These are phyloP conservation scores for Trichodelitschia bisporula DNA, from an alignment of 495 filamentous ascomycete species.

Conservation along the genomic window DNA sequence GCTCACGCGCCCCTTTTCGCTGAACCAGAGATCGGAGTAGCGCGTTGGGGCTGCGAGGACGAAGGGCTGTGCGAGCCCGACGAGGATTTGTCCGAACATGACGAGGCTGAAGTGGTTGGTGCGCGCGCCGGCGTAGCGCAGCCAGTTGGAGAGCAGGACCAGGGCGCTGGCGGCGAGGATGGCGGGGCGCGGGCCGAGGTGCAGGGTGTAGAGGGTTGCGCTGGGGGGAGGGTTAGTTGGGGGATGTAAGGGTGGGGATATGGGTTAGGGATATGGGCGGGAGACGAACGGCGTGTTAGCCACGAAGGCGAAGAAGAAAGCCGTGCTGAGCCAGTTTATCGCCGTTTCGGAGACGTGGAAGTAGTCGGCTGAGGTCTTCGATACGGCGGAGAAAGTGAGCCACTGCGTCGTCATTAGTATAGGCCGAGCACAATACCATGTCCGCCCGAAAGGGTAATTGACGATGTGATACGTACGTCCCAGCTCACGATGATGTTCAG, in stretches of 20 bases:
- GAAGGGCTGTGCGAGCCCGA: slow-evolving; percentile 77
- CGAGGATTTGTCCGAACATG: slow-evolving; percentile 89
- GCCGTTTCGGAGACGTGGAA: slow-evolving; percentile 49
- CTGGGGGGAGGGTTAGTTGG: slow-evolving; percentile 10
- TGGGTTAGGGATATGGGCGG: slow-evolving; percentile 1
- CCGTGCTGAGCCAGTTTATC: slow-evolving; percentile 83
- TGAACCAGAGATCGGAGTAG: slow-evolving; percentile 91
- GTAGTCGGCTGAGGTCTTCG: slow-evolving; percentile 47
- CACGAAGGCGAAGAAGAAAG: slow-evolving; percentile 65
- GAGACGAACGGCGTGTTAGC: slow-evolving; percentile 37
- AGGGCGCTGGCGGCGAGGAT: slow-evolving; percentile 51
- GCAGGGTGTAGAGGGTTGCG: slow-evolving; percentile 49
- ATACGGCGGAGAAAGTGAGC: slow-evolving; percentile 79
- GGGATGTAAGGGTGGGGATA: slow-evolving; percentile 1
- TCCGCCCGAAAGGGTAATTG: neutral
- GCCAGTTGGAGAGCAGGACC: slow-evolving; percentile 68
- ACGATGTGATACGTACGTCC: slow-evolving; percentile 41
- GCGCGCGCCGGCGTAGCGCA: slow-evolving; percentile 63
- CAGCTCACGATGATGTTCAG: slow-evolving; percentile 85
- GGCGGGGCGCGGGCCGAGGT: slow-evolving; percentile 51
- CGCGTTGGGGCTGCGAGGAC: slow-evolving; percentile 72
- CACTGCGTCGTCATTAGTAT: slow-evolving; percentile 26
- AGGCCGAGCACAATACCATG: neutral
- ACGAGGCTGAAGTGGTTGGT: slow-evolving; percentile 41
- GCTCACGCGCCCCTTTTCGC: slow-evolving; percentile 52